Percentiles rank a stretch among this genome's conserved stretches.
These are phyloP conservation scores for Suhomyces sp. DNA, from an alignment of 805 yeast species.

Conservation along the genomic window DNA sequence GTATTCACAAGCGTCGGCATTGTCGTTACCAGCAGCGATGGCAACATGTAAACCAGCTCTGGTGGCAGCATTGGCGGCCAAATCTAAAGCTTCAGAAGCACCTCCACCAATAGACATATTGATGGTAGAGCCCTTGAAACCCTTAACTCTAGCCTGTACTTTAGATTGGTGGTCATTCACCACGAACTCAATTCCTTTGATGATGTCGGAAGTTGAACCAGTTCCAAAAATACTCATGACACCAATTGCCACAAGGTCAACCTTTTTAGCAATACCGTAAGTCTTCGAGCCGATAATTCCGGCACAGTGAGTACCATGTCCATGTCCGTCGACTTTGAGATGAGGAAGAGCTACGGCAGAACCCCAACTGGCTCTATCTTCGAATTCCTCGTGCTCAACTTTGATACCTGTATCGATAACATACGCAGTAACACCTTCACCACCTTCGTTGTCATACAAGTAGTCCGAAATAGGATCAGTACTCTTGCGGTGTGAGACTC, in stretches of 20 bases:
- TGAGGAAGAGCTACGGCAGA: conserved; percentile 45
- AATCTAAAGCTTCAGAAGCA: conserved; percentile 78
- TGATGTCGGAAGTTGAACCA: conserved; percentile 41
- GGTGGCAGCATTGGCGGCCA: conserved; percentile 88
- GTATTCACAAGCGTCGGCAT: conserved; percentile 86
- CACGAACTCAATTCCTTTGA: conserved; percentile 45
- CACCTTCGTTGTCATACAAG: conserved; percentile 42
- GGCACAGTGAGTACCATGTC: conserved; percentile 95
- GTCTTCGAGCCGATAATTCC: conserved; percentile 78
- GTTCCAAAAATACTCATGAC: conserved; percentile 40
- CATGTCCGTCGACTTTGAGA: conserved; percentile 58
- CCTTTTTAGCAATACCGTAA: conserved; percentile 78
- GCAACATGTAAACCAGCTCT: conserved; percentile 87
- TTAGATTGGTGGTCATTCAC: conserved; percentile 38
- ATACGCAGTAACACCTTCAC: conserved; percentile 63
- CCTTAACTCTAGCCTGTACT: conserved; percentile 49
- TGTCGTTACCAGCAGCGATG: conserved; percentile 95
- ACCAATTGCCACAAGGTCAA: conserved; percentile 38
- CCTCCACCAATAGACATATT: conserved; percentile 97
- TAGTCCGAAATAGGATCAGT: conserved; percentile 30
- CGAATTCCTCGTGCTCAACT: conserved; percentile 59
- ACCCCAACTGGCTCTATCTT: conserved; percentile 58
- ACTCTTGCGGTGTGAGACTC: conserved; percentile 34
- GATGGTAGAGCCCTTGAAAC: conserved; percentile 81
- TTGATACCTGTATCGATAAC: conserved; percentile 81